These are phyloP conservation scores for Claviceps sp. DNA, from an alignment of 2,329 filamentous ascomycete genomes.

Conservation along the genomic window DNA sequence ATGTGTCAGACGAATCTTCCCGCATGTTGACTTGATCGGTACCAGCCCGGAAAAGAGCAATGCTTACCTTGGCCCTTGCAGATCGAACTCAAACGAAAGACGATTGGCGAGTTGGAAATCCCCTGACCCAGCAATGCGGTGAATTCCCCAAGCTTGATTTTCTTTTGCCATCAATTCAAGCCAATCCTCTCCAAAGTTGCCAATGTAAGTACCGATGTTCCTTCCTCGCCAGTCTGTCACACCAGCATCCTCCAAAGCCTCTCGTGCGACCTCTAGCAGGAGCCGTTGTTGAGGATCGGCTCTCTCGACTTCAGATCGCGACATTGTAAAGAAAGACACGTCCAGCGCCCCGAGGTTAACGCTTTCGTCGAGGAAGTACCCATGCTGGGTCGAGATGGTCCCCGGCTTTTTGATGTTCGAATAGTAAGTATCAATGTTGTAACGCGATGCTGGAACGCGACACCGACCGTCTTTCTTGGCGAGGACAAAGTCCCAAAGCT, in stretches of 20 bases:
- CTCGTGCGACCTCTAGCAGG: slow-evolving; percentile 15
- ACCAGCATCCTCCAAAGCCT: slow-evolving; percentile 16
- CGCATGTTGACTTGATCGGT: not conserved
- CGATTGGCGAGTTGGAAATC: slow-evolving; percentile 19
- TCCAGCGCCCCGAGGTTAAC: slow-evolving; percentile 15
- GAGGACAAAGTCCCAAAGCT: slow-evolving; percentile 7
- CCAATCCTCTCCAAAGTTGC: slow-evolving; percentile 19
- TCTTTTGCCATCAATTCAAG: slow-evolving; percentile 9
- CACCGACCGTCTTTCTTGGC: slow-evolving; percentile 4
- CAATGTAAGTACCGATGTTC: slow-evolving; percentile 17
- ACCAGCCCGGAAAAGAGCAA: not conserved
- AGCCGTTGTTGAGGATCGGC: slow-evolving; percentile 19
- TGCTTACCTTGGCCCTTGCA: slow-evolving; percentile 19
- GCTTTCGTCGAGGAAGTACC: slow-evolving; percentile 15
- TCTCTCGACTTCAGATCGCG: slow-evolving; percentile 12
- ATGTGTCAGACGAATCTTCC: not conserved
- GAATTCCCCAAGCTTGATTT: slow-evolving; percentile 8
- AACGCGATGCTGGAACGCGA: not conserved
- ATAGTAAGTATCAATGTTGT: slow-evolving; percentile 1
- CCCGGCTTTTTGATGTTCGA: not conserved
- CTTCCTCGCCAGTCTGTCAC: slow-evolving; percentile 12
- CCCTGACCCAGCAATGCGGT: slow-evolving; percentile 12
- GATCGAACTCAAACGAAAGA: slow-evolving; percentile 18
- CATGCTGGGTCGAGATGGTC: slow-evolving; percentile 8
- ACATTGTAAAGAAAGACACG: slow-evolving; percentile 19